Evolutionary conservation across 129 eudicot genomes (phyloP), one percentile per base, ranked within the genome.

Genomic region (Helichrysum umbraculigerum): DNA sequence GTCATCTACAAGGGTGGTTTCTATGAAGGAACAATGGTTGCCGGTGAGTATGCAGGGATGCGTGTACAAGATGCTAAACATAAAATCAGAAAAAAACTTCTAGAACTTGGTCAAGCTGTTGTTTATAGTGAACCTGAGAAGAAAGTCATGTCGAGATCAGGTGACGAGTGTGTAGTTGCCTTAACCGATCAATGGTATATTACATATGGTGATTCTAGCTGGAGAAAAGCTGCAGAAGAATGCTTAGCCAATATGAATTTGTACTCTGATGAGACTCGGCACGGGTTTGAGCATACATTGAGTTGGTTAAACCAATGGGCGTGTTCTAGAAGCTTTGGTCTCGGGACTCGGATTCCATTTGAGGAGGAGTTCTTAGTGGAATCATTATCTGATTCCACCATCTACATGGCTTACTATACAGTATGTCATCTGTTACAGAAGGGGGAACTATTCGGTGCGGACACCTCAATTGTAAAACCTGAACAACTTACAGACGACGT

Each of bases 301-400:
- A 81, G 96, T 75, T 92, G 97, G 97, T 86, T 92, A 66, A 87
- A 87, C 66, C 96, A 89, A 68, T 92, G 98, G 98, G 98, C 98
- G 0, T 92, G 96, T 60, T 92, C 98, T 50, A 82, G 96, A 75
- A 90, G 82, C 62, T 92, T 92, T 77, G 98, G 96, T 69, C 96
- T 92, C 32, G 98, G 98, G 47, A 85, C 96, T 21, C 94, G 92
- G 22, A 92, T 92, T 72, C 98, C 96, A 20, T 92, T 96, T 96
- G 98, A 92, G 1, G 90, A 90, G 77, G 85, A 86, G 47, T 92
- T 89, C 72, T 82, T 92, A 59, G 98, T 92, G 44, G 96, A 92
- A 74, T 92, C 98, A n/a, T 71, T 92, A 63, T 92, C 98, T 4
- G 96, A 92, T 81, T 92, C 98, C 2, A 92, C 98, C 34, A 84